Evolutionary conservation across 140 eudicot genomes (phyloP).

Genomic region (Stevia rebaudiana): DNA sequence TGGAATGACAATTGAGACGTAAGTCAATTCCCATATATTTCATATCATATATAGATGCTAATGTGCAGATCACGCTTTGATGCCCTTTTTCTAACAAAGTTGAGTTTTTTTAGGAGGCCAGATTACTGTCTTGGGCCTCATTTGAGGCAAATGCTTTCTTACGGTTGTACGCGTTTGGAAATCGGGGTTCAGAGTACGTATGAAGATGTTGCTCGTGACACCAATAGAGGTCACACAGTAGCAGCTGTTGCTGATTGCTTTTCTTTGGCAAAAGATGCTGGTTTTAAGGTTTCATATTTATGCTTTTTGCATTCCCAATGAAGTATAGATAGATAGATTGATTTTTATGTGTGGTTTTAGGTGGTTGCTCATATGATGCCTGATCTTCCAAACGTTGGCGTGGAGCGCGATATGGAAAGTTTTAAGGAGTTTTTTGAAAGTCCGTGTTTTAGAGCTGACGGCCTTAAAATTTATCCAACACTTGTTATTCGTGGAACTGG

Average conservation of each 20-base stretch:
- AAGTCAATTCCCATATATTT: conserved; percentile 18
- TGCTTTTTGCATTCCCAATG: not conserved
- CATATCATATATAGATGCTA: no score
- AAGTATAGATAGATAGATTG: no score
- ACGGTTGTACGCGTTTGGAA: conserved; percentile 93
- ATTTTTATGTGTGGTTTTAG: conserved; percentile 29
- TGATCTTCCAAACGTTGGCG: conserved; percentile 99
- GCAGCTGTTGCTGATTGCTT: conserved; percentile 99
- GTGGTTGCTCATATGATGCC: conserved; percentile 99
- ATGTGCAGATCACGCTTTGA: no score
- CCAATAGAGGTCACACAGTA: conserved; percentile 96
- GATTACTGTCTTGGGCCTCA: conserved; percentile 99
- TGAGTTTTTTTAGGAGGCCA: conserved; percentile 61
- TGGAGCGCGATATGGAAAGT: conserved; percentile 95
- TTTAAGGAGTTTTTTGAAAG: conserved; percentile 95
- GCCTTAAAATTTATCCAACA: conserved; percentile 94
- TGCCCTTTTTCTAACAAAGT: not conserved
- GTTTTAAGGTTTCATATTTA: conserved; percentile 62
- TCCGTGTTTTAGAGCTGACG: conserved; percentile 85
- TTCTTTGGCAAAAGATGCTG: conserved; percentile 96
- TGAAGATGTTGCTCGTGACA: conserved; percentile 98
- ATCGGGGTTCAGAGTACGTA: conserved; percentile 98
- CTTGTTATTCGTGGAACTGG: conserved; percentile 99
- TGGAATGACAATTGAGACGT: conserved; percentile 99
- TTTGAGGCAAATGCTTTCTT: conserved; percentile 88